Percentiles rank a stretch among this genome's conserved stretches.
Evolutionary conservation across 306 rosid species (phyloP).

Genomic region (Rosa lucieae): DNA sequence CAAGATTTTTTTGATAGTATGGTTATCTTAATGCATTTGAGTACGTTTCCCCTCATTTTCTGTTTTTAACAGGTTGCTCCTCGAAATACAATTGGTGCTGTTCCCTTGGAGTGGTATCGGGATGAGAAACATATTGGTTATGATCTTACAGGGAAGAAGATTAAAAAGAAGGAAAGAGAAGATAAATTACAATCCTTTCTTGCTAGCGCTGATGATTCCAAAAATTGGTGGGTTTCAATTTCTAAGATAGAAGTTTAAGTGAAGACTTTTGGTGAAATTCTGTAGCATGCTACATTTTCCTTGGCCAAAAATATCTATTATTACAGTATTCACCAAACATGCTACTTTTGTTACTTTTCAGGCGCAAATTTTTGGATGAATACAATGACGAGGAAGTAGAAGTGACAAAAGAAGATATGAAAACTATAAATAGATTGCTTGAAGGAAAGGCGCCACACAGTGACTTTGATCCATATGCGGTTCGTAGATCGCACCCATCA

Average conservation of each 20-base stretch:
- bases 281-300: not conserved
- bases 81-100: constrained; percentile 83
- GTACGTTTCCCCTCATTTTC: not conserved
- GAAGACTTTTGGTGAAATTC: constrained; percentile 5
- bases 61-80: constrained; percentile 61
- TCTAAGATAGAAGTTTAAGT: not conserved
- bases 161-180: constrained; percentile 68
- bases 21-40: not conserved
- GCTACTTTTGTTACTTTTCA: constrained; percentile 29
- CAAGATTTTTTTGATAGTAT: not conserved
- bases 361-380: constrained; percentile 82
- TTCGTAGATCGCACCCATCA: constrained; percentile 34
- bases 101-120: constrained; percentile 79
- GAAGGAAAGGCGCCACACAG: constrained; percentile 77
- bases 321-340: not conserved
- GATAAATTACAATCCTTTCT: constrained; percentile 80
- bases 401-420: constrained; percentile 65
- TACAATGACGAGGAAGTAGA: constrained; percentile 78
- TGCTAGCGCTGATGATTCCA: constrained; percentile 75
- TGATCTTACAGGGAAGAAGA: constrained; percentile 76
- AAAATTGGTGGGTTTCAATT: constrained; percentile 60
- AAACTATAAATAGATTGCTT: constrained; percentile 55
- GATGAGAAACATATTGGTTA: constrained; percentile 94
- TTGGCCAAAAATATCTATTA: not conserved
- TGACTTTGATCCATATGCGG: constrained; percentile 80